These are phyloP conservation scores for Euphorbia tirucalli DNA, from an alignment of 345 rosid genomes.

Conservation along the genomic window DNA sequence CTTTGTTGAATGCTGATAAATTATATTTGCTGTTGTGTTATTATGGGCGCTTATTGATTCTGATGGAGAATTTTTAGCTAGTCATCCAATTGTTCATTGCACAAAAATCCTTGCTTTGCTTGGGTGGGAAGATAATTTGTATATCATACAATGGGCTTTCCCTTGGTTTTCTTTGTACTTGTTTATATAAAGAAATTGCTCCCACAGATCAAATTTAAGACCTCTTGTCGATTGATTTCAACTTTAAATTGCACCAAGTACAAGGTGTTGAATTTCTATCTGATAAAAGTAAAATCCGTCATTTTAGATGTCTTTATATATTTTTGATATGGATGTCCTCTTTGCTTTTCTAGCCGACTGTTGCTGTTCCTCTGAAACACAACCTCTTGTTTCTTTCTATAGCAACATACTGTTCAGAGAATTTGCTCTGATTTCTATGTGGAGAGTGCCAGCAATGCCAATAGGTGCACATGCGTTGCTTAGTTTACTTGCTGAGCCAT, in stretches of 20 bases:
- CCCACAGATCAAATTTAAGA: neutral
- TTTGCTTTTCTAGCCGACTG: conserved; percentile 8
- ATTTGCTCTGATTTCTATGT: conserved; percentile 92
- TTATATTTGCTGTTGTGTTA: neutral
- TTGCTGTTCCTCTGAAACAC: conserved; percentile 6
- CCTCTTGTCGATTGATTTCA: too few relatives aligned
- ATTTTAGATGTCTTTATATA: neutral
- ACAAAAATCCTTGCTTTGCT: neutral
- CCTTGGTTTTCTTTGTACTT: neutral
- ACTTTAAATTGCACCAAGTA: neutral
- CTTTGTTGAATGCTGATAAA: neutral
- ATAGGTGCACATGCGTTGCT: conserved; percentile 90
- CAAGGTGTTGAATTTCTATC: neutral
- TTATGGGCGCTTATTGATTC: neutral
- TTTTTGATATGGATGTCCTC: neutral
- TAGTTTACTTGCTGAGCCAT: conserved; percentile 95
- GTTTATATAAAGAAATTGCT: neutral
- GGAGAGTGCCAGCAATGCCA: conserved; percentile 98
- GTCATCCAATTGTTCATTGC: neutral
- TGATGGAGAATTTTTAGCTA: neutral
- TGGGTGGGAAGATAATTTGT: neutral
- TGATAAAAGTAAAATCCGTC: neutral
- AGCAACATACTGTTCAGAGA: conserved; percentile 95
- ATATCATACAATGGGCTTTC: neutral
- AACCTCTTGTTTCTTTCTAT: conserved; percentile 21